Evolutionary conservation across 371 early-diverging fungal genomes (phyloP), one percentile per base, ranked within the genome.

Genomic region (Rhizomucor miehei): DNA sequence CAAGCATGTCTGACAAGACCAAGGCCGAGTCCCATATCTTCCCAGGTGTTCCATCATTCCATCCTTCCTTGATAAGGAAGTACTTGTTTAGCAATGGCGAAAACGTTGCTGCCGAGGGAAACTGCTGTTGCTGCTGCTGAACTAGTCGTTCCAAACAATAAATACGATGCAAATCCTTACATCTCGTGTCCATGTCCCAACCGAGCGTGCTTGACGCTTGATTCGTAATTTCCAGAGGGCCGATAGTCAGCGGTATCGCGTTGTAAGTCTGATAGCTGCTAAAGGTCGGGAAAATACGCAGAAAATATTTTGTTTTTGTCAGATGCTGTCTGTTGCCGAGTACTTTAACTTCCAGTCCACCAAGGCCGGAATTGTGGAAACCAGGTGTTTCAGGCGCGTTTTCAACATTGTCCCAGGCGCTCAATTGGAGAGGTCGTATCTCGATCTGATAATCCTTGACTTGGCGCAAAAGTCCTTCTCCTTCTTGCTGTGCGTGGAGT

Each of bases 11-110:
- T 3, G 71, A 63, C 13, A 84, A 19, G 0, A 75, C 74, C 29
- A 82, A 63, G 0, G 85, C 82, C 0, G 85, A 81, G 57, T 84
- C 82, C 85, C 85, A 84, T 24, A 79, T 59, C 43, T 81, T 82
- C 9, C 82, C 85, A 12, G 82, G 79, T 20, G 82, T 79, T 0
- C 75, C 73, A 8, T 58, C 44, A 8, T 72, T 66, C 79, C 81
- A 80, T 1, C 59, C 52, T 51, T 84, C 85, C 16, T 73, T 69
- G n/a, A 84, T 58, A 1, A 84, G 21, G 44, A 79, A 59, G 44
- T 47, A 47, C 16, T 43, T 21, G 19, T 54, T 44, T 13, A 21
- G 13, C 13, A 19, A 38, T 17, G 34, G 44, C 19, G 19, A 44
- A 21, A 12, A 6, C 10, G 23, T 44, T 23, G 23, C 48, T 19